These are phyloP conservation scores for Aspergillus cejpii DNA, from an alignment of 2,329 filamentous ascomycete genomes.

Conservation along the genomic window DNA sequence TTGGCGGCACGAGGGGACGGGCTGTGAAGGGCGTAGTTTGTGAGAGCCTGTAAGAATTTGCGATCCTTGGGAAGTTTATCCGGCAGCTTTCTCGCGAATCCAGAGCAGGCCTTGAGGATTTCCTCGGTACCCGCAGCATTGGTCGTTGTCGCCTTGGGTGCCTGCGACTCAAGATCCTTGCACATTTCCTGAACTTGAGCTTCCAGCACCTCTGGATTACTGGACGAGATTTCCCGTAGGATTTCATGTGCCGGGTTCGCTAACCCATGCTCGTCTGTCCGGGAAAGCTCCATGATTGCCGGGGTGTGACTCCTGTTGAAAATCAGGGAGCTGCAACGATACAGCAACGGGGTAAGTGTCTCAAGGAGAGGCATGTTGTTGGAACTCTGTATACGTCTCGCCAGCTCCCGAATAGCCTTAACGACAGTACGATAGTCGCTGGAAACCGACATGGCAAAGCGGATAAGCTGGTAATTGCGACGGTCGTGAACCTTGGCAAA, in stretches of 20 bases:
- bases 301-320: constrained; percentile 94
- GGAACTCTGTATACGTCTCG: constrained; percentile 68
- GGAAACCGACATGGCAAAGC: constrained; percentile 74
- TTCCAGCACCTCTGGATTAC: constrained; percentile 84
- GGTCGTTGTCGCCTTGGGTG: constrained; percentile 60
- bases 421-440: constrained; percentile 89
- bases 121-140: constrained; percentile 75
- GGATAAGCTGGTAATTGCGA: constrained; percentile 79
- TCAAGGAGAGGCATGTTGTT: constrained; percentile 61
- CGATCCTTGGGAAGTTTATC: constrained; percentile 74
- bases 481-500: constrained; percentile 90
- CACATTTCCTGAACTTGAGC: constrained; percentile 88
- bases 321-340: constrained; percentile 73
- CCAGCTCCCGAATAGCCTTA: constrained; percentile 83
- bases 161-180: constrained; percentile 73
- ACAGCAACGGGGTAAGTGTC: constrained; percentile 73
- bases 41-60: constrained; percentile 72
- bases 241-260: constrained; percentile 78
- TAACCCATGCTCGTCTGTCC: constrained; percentile 72
- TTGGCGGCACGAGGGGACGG: constrained; percentile 78
- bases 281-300: constrained; percentile 79
- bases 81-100: constrained; percentile 80
- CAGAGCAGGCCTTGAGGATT: constrained; percentile 87
- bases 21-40: constrained; percentile 76
- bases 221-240: constrained; percentile 82